Base-by-base conservation (phyloP, 108 stramenopile species). In the Nitzschia sp. region DNA sequence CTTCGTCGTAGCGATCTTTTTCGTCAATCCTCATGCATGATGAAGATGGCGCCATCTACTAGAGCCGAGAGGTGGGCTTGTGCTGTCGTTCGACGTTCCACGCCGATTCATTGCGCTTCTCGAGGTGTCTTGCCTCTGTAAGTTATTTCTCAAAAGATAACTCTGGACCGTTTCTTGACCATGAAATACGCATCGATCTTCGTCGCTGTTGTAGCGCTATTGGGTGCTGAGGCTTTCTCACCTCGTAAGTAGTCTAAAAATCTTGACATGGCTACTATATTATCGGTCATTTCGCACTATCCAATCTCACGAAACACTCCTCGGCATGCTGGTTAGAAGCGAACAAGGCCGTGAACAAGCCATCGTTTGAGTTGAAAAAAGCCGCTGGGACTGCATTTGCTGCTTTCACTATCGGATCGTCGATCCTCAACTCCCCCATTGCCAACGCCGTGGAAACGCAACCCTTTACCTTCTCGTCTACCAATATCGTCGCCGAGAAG, bases 401-500 rank as follows among this genome's bases (percentile, higher is more conserved):
- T 56, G 81, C 81, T 28, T 33, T 69, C 15, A 59, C 77, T 28
- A 72, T 82, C 27, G 81, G 75, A 25, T 76, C 80, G 35, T 74
- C 59, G 19, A 66, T 77, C 28, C 50, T 79, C 28, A 35, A 41
- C 8, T 53, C 62, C 33, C 67, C 72, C 2, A 29, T 71, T 33
- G 89, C 85, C 36, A 82, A 83, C 63, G 85, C 89, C 8, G 67
- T 85, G 25, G 81, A 84, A 3, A 41, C 34, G 50, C 74, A 75
- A 55, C 73, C 67, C 13, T 27, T 79, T 9, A 73, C 84, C 21
- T 87, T 86, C 47, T 80, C 82, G 21, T 81, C 76, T 26, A 84
- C 79, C 29, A 83, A 76, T 29, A 65, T 88, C 26, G 73, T 92
- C 25, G 85, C 88, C 23, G 88, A 81, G 63, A 88, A 78, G 60